Conservation (phyloP, 306 rosid species). For the Trichosanthes truncata region DNA sequence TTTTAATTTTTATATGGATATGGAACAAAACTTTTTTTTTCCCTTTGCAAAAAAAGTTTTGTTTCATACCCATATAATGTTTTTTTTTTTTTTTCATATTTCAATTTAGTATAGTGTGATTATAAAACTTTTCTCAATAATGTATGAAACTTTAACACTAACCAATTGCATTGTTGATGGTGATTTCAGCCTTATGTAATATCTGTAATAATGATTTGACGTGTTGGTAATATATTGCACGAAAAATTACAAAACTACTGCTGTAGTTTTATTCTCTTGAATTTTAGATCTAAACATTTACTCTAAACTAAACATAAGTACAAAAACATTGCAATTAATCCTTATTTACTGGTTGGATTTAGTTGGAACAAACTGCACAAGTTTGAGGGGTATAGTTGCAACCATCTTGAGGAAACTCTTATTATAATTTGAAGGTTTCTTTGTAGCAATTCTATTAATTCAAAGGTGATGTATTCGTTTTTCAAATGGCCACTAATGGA, state of each 20-base stretch:
- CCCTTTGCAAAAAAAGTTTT: not conserved
- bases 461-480: too few species aligned
- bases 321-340: not conserved
- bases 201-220: not conserved
- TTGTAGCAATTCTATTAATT: not conserved
- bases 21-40: too few species aligned
- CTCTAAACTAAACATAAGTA: not conserved
- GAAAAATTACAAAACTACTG: not conserved
- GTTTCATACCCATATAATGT: not conserved
- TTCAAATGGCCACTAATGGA: not conserved
- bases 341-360: not conserved
- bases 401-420: not conserved
- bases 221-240: not conserved
- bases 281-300: too few species aligned
- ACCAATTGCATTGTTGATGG: constrained; percentile 4
- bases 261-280: not conserved
- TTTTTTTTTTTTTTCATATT: not conserved
- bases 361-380: too few species aligned
- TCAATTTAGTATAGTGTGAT: not conserved
- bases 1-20: not conserved
- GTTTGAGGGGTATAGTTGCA: not conserved
- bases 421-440: not conserved
- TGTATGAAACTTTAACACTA: not conserved
- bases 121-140: not conserved
- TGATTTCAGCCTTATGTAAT: not conserved